Base-by-base conservation (phyloP, 371 early-diverging fungal genomes). In the Syncephalastrum sp. region DNA sequence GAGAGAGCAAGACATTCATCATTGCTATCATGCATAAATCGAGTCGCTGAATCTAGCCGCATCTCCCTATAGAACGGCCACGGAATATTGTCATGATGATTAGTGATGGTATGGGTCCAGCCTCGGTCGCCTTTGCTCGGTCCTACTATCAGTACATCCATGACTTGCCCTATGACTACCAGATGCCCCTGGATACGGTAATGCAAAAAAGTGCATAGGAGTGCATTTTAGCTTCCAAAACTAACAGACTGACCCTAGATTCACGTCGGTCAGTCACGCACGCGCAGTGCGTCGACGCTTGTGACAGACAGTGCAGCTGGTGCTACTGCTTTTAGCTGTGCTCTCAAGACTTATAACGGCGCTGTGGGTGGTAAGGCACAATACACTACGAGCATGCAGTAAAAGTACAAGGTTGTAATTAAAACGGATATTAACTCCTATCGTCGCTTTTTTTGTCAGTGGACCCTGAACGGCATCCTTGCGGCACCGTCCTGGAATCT, bases 301-400 rank as follows among this genome's bases (percentile, higher is more conserved):
- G 83, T 97, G 5, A 95, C 97, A 0, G 97, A 97, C 68, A 92
- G 93, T 33, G 97, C 96, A 13, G 95, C 97, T 13, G 97, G 95
- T 2, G 97, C 96, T 4, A 95, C 95, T 0, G 95, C 94, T 1
- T 94, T 90, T 65, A 75, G 91, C 10, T 94, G 93, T 62, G 88
- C 74, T 4, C 33, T 83, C n/a, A 94, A 94, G 77, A 82, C 91
- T 0, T 92, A 90, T 74, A 95, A 95, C 63, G 88, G 86, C 8
- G 97, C 94, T 12, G 87, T 95, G 53, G 89, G 72, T 59, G 85
- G 85, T 75, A 74, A 48, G 38, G 38, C 38, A 21, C 15, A 53
- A 15, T 27, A 27, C 27, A 27, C 25, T 5, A 16, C 7, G n/a
- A 8, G 46, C 6, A 46, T 46, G 23, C 42, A 49, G 6, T 33